Evolutionary conservation across 176 grass and related monocot species (phyloP), one percentile per base, ranked within the genome.

Genomic region (Juncus effusus): DNA sequence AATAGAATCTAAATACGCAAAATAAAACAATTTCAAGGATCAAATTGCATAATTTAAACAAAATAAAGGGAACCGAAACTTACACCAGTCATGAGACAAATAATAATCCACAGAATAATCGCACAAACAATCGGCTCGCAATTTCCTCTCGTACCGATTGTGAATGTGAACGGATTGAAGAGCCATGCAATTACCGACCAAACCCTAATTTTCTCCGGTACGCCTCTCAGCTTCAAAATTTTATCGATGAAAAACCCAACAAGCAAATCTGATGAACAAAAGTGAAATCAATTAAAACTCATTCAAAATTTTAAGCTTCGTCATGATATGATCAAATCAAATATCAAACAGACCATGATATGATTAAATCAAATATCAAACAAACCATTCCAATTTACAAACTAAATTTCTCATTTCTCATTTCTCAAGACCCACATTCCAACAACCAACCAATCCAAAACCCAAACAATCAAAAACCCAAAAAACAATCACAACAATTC

Each of bases 71-170:
- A 42, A 38, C 38, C 44, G 0, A 13, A 65, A 80, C 75, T 80
- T 93, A 97, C 85, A 97, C 94, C 94, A 63, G 86, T 93, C 80
- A 97, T 86, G 82, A 97, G 74, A 76, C 82, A 97, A 62, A 84
- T 69, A 56, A 97, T 82, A 60, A 89, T 86, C 94, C 94, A 97
- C 42, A 97, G 89, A 59, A 97, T 78, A 53, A 84, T 56, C 19
- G 85, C 85, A 28, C 88, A 97, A 36, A 93, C 88, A 19, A 97
- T 72, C 9, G 93, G 93, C 38, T 89, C 93, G 8, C 88, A 97
- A 63, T 97, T 97, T 69, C 93, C 88, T 74, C 93, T 89, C 10
- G 93, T 92, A 56, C 93, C 88, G 75, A 97, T 97, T 55, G 93
- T 92, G 56, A 89, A 92, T 3, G 93, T 97, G 76, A 92, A 97